Evolutionary conservation across 768 basidiomycete species (phyloP).

Genomic region (Naganishia onofrii): DNA sequence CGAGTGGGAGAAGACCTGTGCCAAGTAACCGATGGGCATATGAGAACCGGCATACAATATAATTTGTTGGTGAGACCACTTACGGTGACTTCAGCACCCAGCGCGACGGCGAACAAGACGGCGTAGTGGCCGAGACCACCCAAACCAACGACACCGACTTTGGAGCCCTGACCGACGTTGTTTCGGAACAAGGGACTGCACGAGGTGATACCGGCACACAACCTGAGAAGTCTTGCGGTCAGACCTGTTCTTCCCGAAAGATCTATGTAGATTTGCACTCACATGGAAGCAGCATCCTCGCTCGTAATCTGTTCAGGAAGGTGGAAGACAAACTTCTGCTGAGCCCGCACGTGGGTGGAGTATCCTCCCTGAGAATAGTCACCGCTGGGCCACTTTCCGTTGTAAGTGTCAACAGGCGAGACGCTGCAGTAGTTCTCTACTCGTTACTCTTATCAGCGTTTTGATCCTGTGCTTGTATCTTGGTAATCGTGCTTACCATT

Average conservation of each 20-base stretch:
- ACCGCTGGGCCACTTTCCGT: slow-evolving; percentile 49
- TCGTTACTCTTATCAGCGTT: background rate
- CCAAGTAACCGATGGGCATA: background rate
- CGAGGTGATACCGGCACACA: slow-evolving; percentile 66
- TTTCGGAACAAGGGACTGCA: slow-evolving; percentile 63
- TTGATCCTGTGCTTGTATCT: background rate
- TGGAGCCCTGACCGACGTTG: slow-evolving; percentile 62
- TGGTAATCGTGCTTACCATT: slow-evolving; percentile 42
- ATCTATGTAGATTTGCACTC: slow-evolving; percentile 22
- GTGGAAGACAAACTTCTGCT: slow-evolving; percentile 60
- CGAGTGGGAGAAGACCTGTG: slow-evolving; percentile 60
- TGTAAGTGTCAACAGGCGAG: slow-evolving; percentile 48
- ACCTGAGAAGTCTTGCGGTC: slow-evolving; percentile 34
- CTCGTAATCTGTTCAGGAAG: slow-evolving; percentile 61
- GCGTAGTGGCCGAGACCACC: slow-evolving; percentile 57
- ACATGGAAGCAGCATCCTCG: slow-evolving; percentile 63
- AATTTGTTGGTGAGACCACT: background rate
- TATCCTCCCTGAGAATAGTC: slow-evolving; percentile 57
- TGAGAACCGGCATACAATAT: background rate
- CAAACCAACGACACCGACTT: slow-evolving; percentile 66
- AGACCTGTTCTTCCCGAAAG: background rate
- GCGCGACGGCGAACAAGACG: slow-evolving; percentile 58
- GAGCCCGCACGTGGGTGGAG: slow-evolving; percentile 56
- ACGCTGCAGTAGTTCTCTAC: slow-evolving; percentile 26
- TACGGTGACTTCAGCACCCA: slow-evolving; percentile 62